A percentile compares a stretch with the other conserved stretches of the same genome.
These are phyloP conservation scores for Phytophthora rubi DNA, from an alignment of 352 stramenopile genomes.

Conservation along the genomic window DNA sequence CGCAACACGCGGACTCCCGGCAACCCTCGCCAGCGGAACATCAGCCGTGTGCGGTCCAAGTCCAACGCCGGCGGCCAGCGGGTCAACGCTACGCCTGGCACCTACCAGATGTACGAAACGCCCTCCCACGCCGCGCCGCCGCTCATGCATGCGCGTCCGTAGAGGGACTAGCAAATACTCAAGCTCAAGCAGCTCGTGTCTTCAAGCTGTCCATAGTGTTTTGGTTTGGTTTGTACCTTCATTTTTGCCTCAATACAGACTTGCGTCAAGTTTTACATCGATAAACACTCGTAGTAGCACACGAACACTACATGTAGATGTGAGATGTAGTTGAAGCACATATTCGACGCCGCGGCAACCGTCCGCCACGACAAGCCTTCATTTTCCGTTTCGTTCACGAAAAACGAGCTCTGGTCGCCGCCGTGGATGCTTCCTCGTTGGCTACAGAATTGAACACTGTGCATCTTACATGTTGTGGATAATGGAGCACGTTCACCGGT, in stretches of 20 bases:
- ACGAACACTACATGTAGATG: too few relatives aligned
- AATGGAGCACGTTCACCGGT: background rate
- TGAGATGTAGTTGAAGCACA: too few relatives aligned
- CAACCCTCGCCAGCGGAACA: constrained; percentile 57
- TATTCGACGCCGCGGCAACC: too few relatives aligned
- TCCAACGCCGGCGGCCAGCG: constrained; percentile 44
- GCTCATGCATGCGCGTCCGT: constrained; percentile 44
- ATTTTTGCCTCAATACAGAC: constrained; percentile 44
- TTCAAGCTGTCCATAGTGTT: constrained; percentile 23
- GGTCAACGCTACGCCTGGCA: constrained; percentile 31
- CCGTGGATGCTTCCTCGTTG: too few relatives aligned
- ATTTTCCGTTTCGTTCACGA: too few relatives aligned
- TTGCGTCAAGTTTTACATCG: constrained; percentile 31
- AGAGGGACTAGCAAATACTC: constrained; percentile 15
- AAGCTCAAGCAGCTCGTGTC: constrained; percentile 12
- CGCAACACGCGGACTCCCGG: constrained; percentile 49
- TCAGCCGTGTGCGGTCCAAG: constrained; percentile 66
- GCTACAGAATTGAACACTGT: too few relatives aligned
- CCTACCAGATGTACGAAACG: constrained; percentile 73
- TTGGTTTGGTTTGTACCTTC: constrained; percentile 35
- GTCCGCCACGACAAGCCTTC: too few relatives aligned
- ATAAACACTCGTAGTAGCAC: too few relatives aligned
- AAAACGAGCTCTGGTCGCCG: too few relatives aligned
- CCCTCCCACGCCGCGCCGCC: constrained; percentile 45
- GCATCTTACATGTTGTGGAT: background rate